phyloP scores from a whole-genome alignment of 345 rosid genomes.

The Sisymbrium irio region DNA sequence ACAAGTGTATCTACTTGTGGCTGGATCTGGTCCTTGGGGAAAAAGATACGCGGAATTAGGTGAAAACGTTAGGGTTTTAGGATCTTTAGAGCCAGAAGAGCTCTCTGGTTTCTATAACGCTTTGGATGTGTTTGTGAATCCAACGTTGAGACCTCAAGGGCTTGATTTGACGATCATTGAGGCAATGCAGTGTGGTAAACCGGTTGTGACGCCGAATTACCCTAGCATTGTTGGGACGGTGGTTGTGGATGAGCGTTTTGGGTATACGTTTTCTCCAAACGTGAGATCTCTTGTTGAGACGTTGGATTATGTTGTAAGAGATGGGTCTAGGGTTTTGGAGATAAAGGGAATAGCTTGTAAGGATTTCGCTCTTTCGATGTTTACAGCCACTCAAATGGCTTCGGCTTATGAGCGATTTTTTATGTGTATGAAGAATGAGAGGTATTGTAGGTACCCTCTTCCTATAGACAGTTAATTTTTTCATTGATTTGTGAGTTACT shows the following conservation, averaged over 20 bases:
- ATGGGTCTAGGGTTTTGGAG: conserved; percentile 45
- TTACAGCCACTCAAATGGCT: conserved; percentile 69
- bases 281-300: conserved; percentile 60
- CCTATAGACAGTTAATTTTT: conserved; percentile 40
- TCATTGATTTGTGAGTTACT: not conserved
- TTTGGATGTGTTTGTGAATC: conserved; percentile 66
- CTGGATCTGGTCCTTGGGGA: conserved; percentile 79
- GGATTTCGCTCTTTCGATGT: conserved; percentile 47
- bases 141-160: conserved; percentile 71
- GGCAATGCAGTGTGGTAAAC: conserved; percentile 76
- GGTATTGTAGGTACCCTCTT: conserved; percentile 62
- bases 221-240: conserved; percentile 72
- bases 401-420: conserved; percentile 75
- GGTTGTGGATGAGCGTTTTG: conserved; percentile 46
- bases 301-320: conserved; percentile 46
- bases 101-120: conserved; percentile 64
- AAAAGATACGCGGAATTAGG: conserved; percentile 58
- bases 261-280: conserved; percentile 69
- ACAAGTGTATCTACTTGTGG: conserved; percentile 48
- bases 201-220: conserved; percentile 61
- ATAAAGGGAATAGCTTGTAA: conserved; percentile 54
- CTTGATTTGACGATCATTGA: conserved; percentile 65
- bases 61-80: conserved; percentile 51
- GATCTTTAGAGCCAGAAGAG: conserved; percentile 47
- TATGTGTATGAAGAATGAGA: conserved; percentile 63